These are phyloP conservation scores for Thielaviopsis euricoi DNA, from an alignment of 2,329 filamentous ascomycete species.

Conservation along the genomic window DNA sequence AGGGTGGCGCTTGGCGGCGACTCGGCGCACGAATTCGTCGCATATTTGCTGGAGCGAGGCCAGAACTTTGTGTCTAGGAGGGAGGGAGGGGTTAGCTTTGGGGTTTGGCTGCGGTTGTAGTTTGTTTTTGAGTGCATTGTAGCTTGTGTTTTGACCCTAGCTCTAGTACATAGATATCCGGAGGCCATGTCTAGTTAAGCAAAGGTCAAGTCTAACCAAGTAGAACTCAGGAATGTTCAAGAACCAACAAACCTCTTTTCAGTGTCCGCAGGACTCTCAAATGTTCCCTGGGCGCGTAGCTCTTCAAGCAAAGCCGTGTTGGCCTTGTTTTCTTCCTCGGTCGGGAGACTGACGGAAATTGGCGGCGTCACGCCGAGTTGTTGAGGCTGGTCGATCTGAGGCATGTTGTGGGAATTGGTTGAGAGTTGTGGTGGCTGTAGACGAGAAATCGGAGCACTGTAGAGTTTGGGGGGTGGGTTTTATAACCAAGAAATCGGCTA, in stretches of 20 bases:
- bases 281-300: slow-evolving; percentile 78
- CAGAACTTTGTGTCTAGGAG: slow-evolving; percentile 61
- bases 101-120: not conserved
- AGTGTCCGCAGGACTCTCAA: slow-evolving; percentile 70
- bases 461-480: no score
- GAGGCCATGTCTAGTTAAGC: no score
- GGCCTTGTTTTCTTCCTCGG: slow-evolving; percentile 55
- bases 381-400: not conserved
- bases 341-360: slow-evolving; percentile 63
- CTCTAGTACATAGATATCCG: no score
- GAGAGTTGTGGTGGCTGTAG: no score
- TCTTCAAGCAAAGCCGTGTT: slow-evolving; percentile 71
- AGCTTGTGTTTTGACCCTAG: not conserved
- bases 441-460: no score
- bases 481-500: no score
- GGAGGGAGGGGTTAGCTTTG: not conserved
- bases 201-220: no score
- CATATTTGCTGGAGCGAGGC: slow-evolving; percentile 62
- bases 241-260: slow-evolving; percentile 48
- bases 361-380: slow-evolving; percentile 58
- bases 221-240: no score
- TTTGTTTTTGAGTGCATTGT: not conserved
- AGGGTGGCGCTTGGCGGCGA: slow-evolving; percentile 54
- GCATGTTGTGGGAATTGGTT: not conserved
- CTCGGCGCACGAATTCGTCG: slow-evolving; percentile 71